These are phyloP conservation scores for Colletotrichum kahawae DNA, from an alignment of 2,329 filamentous ascomycete genomes.

Conservation along the genomic window DNA sequence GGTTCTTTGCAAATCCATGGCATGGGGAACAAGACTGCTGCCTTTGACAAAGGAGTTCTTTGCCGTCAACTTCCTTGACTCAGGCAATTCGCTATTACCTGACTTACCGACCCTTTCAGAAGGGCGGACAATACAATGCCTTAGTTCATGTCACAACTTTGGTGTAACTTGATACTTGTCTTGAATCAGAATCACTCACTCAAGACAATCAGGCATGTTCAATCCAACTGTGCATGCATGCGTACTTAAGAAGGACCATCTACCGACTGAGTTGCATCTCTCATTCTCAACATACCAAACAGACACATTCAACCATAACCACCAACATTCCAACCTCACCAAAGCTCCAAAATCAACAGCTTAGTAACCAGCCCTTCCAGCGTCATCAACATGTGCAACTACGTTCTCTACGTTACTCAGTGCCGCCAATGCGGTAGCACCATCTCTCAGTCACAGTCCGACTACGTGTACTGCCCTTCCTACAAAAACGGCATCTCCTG, in stretches of 20 bases:
- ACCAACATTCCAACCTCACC: background rate
- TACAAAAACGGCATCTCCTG: constrained; percentile 1
- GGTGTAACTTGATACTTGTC: background rate
- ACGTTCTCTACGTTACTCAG: constrained; percentile 9
- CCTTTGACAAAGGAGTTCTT: background rate
- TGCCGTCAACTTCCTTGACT: background rate
- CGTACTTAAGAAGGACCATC: background rate
- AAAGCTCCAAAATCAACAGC: background rate
- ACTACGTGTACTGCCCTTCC: constrained; percentile 12
- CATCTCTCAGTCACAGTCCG: background rate
- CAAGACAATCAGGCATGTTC: background rate
- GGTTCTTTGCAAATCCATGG: background rate
- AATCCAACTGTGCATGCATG: rapidly evolving
- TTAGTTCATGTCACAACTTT: background rate
- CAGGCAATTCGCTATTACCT: background rate
- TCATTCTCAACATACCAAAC: background rate
- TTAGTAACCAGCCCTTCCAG: background rate
- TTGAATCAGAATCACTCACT: background rate
- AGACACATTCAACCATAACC: background rate
- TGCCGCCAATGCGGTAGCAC: constrained; percentile 13
- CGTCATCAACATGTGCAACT: constrained; percentile 9
- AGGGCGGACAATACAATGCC: background rate
- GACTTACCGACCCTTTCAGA: background rate
- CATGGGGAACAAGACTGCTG: background rate
- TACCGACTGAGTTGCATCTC: rapidly evolving